Evolutionary conservation across 352 stramenopile species (phyloP), one percentile per base, ranked within the genome.

Genomic region (Phytophthora colocasiae): DNA sequence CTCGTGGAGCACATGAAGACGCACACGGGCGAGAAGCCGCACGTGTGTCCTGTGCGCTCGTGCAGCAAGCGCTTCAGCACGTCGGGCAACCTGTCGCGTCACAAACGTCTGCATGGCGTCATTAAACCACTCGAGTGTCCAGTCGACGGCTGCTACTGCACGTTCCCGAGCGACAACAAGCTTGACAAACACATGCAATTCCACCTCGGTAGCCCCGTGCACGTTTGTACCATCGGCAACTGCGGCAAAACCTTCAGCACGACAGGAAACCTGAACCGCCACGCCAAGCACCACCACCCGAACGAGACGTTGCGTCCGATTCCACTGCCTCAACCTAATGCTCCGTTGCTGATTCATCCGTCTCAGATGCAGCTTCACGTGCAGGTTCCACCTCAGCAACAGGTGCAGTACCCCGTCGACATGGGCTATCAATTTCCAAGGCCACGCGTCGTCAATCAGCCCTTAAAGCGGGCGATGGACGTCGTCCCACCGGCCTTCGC

Each of bases 191-290:
- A 87, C 63, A 85, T 85, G 74, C 78, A 83, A 58, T 85, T 75
- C 53, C 79, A 88, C 40, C 41, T 77, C 6, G 78, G 78, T 29
- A 72, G 65, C 47, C 69, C 66, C 36, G 77, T 81, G 27, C 73
- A 86, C 38, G 71, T 80, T 8, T 88, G 79, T 57, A 73, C 50
- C 1, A 69, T 83, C 44, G 47, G 55, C 8, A 64, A 69, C 2
- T 87, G 78, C 51, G 78, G 77, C 56, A 87, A 87, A 58, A 85
- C 79, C 31, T 87, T 85, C 59, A 87, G 74, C 67, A 87, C 78
- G n/a, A 79, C 73, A n/a, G 77, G 78, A 36, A 87, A 87, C 44
- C 69, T 87, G 2, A 82, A 82, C 34, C 74, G 79, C 26, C 79
- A 88, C 57, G 41, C 80, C 17, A 83, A 81, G 31, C 56, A 77